Evolutionary conservation across 2,329 filamentous ascomycete species (phyloP).

Genomic region (Endocalyx cinctus): DNA sequence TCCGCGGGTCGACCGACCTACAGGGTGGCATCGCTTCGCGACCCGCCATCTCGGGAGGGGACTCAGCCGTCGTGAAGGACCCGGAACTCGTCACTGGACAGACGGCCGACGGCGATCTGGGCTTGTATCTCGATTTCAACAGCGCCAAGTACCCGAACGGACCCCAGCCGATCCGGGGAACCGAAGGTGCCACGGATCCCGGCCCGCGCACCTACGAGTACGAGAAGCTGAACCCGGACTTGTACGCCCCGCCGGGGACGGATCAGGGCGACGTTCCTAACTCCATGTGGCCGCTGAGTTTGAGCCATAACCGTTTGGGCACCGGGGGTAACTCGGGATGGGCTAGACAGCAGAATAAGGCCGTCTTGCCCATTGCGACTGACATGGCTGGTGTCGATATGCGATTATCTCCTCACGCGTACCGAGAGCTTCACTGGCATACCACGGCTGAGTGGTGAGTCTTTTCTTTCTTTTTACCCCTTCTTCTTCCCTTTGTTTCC

Average conservation of each 20-base stretch:
- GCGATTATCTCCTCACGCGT: slow-evolving; percentile 51
- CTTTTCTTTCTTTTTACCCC: neutral
- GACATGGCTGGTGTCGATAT: slow-evolving; percentile 57
- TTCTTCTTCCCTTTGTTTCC: neutral
- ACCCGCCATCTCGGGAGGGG: slow-evolving; percentile 31
- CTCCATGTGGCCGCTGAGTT: slow-evolving; percentile 50
- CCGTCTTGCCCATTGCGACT: slow-evolving; percentile 44
- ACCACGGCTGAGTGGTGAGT: slow-evolving; percentile 33
- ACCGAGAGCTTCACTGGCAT: slow-evolving; percentile 62
- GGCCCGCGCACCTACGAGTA: slow-evolving; percentile 48
- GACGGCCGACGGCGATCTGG: slow-evolving; percentile 43
- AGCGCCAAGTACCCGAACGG: slow-evolving; percentile 32
- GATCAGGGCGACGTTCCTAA: slow-evolving; percentile 44
- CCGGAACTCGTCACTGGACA: slow-evolving; percentile 45
- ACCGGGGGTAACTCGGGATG: slow-evolving; percentile 41
- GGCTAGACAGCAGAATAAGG: slow-evolving; percentile 49
- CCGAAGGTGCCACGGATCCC: slow-evolving; percentile 44
- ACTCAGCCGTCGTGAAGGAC: slow-evolving; percentile 34
- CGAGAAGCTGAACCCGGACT: slow-evolving; percentile 50
- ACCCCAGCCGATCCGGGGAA: slow-evolving; percentile 53
- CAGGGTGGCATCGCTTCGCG: slow-evolving; percentile 35
- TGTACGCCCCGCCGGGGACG: slow-evolving; percentile 48
- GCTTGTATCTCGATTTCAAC: slow-evolving; percentile 50
- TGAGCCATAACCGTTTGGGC: slow-evolving; percentile 45
- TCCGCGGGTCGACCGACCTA: slow-evolving; percentile 35